These are phyloP conservation scores for Rhytidhysteron rufulum DNA, from an alignment of 2,329 filamentous ascomycete species.

Conservation along the genomic window DNA sequence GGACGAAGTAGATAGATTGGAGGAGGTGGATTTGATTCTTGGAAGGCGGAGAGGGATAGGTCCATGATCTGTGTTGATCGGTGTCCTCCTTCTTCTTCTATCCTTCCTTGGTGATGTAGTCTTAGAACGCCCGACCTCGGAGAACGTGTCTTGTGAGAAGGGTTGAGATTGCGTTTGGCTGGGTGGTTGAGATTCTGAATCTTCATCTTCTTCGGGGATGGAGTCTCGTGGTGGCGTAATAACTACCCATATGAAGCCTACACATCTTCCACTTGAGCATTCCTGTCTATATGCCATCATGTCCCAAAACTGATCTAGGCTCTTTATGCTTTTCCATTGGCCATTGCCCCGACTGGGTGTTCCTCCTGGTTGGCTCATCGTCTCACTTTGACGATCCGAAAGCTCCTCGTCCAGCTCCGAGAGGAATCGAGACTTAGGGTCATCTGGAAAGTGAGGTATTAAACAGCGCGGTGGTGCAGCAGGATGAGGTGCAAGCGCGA, in stretches of 20 bases:
- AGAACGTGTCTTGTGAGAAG: conserved; percentile 10
- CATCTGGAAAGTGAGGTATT: conserved; percentile 88
- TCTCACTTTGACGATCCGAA: conserved; percentile 46
- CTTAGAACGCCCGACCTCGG: conserved; percentile 9
- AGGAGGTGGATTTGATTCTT: not conserved
- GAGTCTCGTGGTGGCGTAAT: conserved; percentile 58
- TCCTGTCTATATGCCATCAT: conserved; percentile 97
- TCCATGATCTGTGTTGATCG: conserved; percentile 43
- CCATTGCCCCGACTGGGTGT: conserved; percentile 53
- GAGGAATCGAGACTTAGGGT: conserved; percentile 87
- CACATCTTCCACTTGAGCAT: conserved; percentile 85
- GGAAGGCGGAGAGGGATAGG: conserved; percentile 17
- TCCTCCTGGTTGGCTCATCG: conserved; percentile 33
- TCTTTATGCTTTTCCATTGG: conserved; percentile 78
- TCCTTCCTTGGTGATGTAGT: conserved; percentile 10
- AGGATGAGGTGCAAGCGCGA: conserved; percentile 66
- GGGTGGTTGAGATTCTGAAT: conserved; percentile 20
- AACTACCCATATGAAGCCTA: conserved; percentile 92
- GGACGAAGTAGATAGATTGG: not conserved
- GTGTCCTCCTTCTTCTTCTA: conserved; percentile 8
- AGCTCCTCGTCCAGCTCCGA: conserved; percentile 85
- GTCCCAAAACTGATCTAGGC: conserved; percentile 94
- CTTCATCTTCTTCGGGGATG: conserved; percentile 27
- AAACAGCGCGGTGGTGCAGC: conserved; percentile 76
- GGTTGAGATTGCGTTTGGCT: conserved; percentile 19